These are phyloP conservation scores for Eucalyptus pauciflora DNA, from an alignment of 345 rosid species.

Conservation along the genomic window DNA sequence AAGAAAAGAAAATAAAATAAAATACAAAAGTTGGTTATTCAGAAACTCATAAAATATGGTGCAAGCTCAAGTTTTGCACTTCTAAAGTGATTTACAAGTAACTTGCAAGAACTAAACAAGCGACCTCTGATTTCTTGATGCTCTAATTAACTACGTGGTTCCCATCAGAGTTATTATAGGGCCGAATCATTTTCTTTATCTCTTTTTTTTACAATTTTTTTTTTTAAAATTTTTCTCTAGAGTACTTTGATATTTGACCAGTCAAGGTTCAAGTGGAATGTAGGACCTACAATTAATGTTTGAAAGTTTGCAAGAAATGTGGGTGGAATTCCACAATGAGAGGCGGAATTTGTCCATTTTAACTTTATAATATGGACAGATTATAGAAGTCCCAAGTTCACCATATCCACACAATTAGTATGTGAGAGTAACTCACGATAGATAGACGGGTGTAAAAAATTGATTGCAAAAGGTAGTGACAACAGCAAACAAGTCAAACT, in stretches of 20 bases:
- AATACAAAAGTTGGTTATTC: background rate
- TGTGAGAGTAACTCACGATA: background rate
- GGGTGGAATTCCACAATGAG: background rate
- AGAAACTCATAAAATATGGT: background rate
- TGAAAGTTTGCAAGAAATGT: background rate
- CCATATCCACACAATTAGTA: background rate
- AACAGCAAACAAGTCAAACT: background rate
- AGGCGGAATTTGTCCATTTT: background rate
- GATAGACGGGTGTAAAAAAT: background rate
- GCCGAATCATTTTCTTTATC: background rate
- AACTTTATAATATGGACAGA: too few relatives aligned
- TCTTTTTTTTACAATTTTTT: too few relatives aligned
- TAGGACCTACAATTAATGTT: background rate
- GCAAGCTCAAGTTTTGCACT: background rate
- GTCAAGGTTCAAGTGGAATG: background rate
- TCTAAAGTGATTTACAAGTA: fast-evolving
- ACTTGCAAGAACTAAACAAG: background rate
- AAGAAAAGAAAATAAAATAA: too few relatives aligned
- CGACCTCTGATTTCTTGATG: background rate
- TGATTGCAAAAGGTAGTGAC: background rate
- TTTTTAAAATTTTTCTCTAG: background rate
- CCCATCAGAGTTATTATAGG: background rate
- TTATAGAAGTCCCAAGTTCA: background rate
- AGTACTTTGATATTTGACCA: background rate
- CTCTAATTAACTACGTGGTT: too few relatives aligned